Conservation (phyloP, 225 moss, liverwort and hornwort species). For the Straminergon stramineum region DNA sequence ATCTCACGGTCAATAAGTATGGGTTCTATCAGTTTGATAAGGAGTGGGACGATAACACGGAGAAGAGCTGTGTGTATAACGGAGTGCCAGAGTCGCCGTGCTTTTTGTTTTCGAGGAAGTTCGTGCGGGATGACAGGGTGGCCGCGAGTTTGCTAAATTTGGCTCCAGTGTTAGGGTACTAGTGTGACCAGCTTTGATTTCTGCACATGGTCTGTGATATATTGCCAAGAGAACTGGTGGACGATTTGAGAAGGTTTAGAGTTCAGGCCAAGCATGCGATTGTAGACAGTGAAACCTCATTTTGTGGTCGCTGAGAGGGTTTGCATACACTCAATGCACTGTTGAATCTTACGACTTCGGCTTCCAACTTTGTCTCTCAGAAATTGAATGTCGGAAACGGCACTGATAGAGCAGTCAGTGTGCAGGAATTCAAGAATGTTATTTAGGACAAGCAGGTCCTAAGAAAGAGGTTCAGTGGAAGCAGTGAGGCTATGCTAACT, state of each 20-base stretch:
- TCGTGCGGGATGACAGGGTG: not conserved
- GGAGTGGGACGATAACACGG: not conserved
- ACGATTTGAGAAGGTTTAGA: not conserved
- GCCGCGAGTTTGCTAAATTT: not conserved
- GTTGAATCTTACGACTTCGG: too few species aligned
- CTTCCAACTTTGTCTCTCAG: too few species aligned
- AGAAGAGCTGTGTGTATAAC: conserved; percentile 19
- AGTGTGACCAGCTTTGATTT: not conserved
- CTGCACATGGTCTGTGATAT: not conserved
- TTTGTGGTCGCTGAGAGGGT: not conserved
- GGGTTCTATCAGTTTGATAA: not conserved
- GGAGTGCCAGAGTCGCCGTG: conserved; percentile 15
- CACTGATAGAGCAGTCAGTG: not conserved
- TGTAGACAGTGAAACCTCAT: not conserved
- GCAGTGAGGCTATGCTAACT: too few species aligned
- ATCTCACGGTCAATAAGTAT: not conserved
- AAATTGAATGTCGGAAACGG: not conserved
- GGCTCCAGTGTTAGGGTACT: conserved; percentile 3
- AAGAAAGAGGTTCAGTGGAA: not conserved
- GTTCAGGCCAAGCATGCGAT: not conserved
- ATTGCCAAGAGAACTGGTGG: not conserved
- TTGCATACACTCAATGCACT: not conserved
- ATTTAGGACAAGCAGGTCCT: not conserved
- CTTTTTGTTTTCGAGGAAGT: conserved; percentile 37
- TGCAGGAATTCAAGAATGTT: not conserved